Conservation (phyloP, 1,139 yeast genomes). For the Chernovozyma aurita region DNA sequence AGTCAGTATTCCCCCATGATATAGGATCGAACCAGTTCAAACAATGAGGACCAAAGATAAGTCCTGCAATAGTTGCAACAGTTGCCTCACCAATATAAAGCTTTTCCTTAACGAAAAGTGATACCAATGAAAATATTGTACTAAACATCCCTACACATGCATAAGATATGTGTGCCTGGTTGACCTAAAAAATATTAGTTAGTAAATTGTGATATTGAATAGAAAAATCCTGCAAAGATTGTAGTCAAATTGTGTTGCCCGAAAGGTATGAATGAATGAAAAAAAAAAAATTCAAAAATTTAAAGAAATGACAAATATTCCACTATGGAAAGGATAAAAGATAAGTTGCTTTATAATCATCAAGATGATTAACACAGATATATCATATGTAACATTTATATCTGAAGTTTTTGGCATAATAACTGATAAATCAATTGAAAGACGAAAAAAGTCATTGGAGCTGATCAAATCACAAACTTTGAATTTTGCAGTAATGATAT, state of each 20-base stretch:
- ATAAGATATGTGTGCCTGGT: slow-evolving; percentile 76
- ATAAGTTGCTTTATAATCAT: no score
- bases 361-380: no score
- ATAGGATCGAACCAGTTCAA: slow-evolving; percentile 83
- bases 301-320: not conserved
- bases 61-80: slow-evolving; percentile 86
- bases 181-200: slow-evolving; percentile 26
- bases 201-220: slow-evolving; percentile 2
- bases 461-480: no score
- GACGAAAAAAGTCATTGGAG: no score
- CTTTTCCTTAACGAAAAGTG: slow-evolving; percentile 84
- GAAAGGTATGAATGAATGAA: not conserved
- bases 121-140: slow-evolving; percentile 80
- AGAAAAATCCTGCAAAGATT: no score
- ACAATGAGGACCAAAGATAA: slow-evolving; percentile 92
- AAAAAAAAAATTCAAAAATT: not conserved
- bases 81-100: slow-evolving; percentile 94
- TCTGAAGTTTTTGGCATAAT: not conserved
- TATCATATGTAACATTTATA: no score
- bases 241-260: slow-evolving; percentile 11
- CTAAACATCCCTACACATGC: slow-evolving; percentile 91
- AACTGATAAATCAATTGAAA: not conserved
- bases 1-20: slow-evolving; percentile 87
- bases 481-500: no score
- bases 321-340: no score